Evolutionary conservation across 305 asterid species (phyloP), one percentile per base, ranked within the genome.

Genomic region (Caryopteris hybrid): DNA sequence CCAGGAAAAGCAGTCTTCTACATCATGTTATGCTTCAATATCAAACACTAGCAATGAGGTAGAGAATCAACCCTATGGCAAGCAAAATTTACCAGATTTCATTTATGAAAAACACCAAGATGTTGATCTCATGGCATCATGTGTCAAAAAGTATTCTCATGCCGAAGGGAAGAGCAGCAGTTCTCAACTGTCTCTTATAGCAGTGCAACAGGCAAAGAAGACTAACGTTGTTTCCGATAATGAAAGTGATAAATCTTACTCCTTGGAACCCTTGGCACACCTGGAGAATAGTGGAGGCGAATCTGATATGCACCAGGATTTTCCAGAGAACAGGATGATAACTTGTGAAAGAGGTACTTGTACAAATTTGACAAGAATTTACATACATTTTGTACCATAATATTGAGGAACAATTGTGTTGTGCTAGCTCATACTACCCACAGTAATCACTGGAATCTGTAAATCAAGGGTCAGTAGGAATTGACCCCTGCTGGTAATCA

Each of bases 101-200:
- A 33, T 59, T 56, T 5, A 27, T 13, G 33, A 51, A n/a, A 42
- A 53, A 59, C 22, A 13, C 57, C 74, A 31, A 63, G 16, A 70
- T 58, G 52, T 21, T 25, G 57, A 61, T 61, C 29, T 38, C 57
- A 27, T 8, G 55, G 25, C 21, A 42, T 34, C 8, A 16, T 8
- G 36, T 54, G 59, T 56, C 48, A 11, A 47, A 39, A 73, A 51
- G 22, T 16, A 16, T 25, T 39, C 17, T 68, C 71, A 48, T n/a
- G 50, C 18, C 41, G 54, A 71, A 64, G 43, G 64, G 47, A 42
- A 74, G 73, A 71, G 36, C 39, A 57, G 41, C 27, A 52, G 79
- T 70, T 70, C 72, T 62, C 56, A 66, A 34, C 36, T 48, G 56
- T 47, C 66, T 63, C 64, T 18, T 65, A 6, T 22, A 63, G 55